phyloP scores from a whole-genome alignment of 257 asterid species.

The Handroanthus guayacan region DNA sequence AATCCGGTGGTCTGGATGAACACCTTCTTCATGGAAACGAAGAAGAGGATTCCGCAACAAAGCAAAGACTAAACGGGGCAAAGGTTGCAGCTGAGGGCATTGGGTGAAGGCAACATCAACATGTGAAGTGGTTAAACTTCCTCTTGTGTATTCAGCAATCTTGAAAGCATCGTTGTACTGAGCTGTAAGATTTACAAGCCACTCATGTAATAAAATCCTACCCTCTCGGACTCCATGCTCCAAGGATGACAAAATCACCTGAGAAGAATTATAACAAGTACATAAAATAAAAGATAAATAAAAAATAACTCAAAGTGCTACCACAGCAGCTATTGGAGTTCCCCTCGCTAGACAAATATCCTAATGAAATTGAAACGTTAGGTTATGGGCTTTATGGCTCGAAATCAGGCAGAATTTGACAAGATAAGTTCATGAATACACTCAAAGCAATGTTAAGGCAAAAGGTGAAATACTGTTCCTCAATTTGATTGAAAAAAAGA shows the following conservation, averaged over 20 bases:
- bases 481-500: background rate
- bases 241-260: constrained; percentile 91
- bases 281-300: background rate
- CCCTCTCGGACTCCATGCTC: constrained; percentile 97
- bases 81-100: constrained; percentile 90
- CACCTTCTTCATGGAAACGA: constrained; percentile 99
- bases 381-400: constrained; percentile 16
- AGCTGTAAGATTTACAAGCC: constrained; percentile 96
- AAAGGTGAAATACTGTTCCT: background rate
- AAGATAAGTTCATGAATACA: constrained; percentile 16
- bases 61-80: constrained; percentile 95
- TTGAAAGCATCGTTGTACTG: constrained; percentile 88
- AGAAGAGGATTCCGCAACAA: constrained; percentile 92
- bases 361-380: constrained; percentile 4
- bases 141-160: constrained; percentile 68
- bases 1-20: constrained; percentile 96
- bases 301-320: constrained; percentile 20
- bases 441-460: constrained; percentile 12
- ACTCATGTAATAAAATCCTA: constrained; percentile 88
- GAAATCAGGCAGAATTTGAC: background rate
- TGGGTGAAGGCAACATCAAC: constrained; percentile 90
- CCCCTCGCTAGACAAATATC: constrained; percentile 1
- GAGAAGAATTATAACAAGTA: constrained; percentile 37
- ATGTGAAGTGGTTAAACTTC: constrained; percentile 56
- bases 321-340: constrained; percentile 9